Conservation (phyloP, 2,329 filamentous ascomycete genomes). For the Paecilomyces sp. region DNA sequence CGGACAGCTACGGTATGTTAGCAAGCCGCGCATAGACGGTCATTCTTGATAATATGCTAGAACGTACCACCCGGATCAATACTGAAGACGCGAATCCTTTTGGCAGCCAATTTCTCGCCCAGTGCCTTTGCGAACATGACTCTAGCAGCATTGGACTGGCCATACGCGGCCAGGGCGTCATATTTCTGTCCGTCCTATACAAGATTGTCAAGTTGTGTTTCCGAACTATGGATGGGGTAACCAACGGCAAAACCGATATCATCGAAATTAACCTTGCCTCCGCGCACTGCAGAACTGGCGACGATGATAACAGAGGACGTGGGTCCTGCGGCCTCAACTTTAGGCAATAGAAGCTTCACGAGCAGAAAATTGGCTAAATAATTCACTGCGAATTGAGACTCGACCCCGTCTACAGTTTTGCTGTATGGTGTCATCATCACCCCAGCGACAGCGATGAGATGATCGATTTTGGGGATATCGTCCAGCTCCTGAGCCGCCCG, state of each 20-base stretch:
- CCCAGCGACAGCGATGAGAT: slow-evolving; percentile 11
- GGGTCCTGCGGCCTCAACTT: slow-evolving; percentile 32
- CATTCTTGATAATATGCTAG: background rate
- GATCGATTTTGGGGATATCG: slow-evolving; percentile 13
- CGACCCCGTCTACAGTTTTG: slow-evolving; percentile 10
- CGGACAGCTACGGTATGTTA: background rate
- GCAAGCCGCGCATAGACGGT: background rate
- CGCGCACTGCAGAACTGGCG: slow-evolving; percentile 11
- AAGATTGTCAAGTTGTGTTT: background rate
- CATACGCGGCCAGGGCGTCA: slow-evolving; percentile 40
- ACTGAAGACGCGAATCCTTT: slow-evolving; percentile 30
- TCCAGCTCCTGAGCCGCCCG: slow-evolving; percentile 6
- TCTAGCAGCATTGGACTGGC: slow-evolving; percentile 47
- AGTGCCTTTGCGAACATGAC: slow-evolving; percentile 39
- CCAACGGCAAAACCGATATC: slow-evolving; percentile 30
- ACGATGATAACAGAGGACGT: slow-evolving; percentile 30
- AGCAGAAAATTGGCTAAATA: slow-evolving; percentile 45
- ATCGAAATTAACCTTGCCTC: slow-evolving; percentile 35
- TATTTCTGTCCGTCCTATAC: slow-evolving; percentile 30
- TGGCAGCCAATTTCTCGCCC: slow-evolving; percentile 24
- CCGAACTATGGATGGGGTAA: background rate
- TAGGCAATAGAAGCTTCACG: slow-evolving; percentile 40
- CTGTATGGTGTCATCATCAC: slow-evolving; percentile 14
- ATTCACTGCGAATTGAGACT: slow-evolving; percentile 41
- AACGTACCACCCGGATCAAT: slow-evolving; percentile 36